These are phyloP conservation scores for Aspergillus biplanus DNA, from an alignment of 495 filamentous ascomycete species.

Conservation along the genomic window DNA sequence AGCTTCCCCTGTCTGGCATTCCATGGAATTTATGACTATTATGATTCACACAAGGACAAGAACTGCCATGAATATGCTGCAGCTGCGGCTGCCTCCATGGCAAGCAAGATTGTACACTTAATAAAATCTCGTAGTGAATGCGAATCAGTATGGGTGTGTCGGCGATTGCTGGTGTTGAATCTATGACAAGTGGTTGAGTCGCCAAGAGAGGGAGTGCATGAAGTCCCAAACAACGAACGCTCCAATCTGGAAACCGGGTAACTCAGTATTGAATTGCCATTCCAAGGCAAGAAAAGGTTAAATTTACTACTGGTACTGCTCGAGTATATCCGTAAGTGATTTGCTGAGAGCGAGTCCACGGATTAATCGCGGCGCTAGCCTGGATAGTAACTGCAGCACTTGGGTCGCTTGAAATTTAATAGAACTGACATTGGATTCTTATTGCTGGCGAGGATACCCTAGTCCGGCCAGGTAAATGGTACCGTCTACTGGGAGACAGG, in stretches of 20 bases:
- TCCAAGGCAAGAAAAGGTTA: not conserved
- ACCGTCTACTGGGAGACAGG: not conserved
- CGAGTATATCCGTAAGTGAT: not conserved
- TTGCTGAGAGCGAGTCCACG: not conserved
- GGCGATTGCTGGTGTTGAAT: not conserved
- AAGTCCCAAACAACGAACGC: not conserved
- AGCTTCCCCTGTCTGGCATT: slow-evolving; percentile 31
- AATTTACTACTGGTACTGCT: not conserved
- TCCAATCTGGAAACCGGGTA: not conserved
- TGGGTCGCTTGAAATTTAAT: too few relatives aligned
- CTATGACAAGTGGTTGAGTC: not conserved
- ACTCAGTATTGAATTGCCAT: not conserved
- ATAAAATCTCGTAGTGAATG: not conserved
- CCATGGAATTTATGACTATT: slow-evolving; percentile 36
- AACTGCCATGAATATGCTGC: slow-evolving; percentile 35
- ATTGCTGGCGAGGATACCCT: not conserved
- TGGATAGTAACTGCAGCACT: not conserved
- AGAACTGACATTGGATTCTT: not conserved
- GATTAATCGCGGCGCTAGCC: not conserved
- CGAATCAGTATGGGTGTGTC: not conserved
- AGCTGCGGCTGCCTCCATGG: slow-evolving; percentile 26
- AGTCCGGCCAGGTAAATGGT: not conserved
- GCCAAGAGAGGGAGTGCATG: not conserved
- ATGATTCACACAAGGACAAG: slow-evolving; percentile 35
- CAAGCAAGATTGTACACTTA: not conserved